phyloP scores from a whole-genome alignment of 1,284 basidiomycete genomes.

The Cryptococcus depauperatus region DNA sequence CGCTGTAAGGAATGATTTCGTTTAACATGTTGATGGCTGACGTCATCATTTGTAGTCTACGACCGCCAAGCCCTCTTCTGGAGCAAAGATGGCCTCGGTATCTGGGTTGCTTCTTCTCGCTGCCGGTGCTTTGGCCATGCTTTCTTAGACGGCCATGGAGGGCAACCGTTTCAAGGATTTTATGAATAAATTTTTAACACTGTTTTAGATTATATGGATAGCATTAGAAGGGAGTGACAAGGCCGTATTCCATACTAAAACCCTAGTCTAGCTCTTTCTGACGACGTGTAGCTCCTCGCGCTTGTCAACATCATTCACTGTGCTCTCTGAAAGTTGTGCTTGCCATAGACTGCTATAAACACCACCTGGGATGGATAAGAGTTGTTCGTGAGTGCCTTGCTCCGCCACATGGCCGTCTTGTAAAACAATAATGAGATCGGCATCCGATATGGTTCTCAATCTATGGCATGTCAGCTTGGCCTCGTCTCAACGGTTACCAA shows the following conservation, averaged over 20 bases:
- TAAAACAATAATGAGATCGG: conserved; percentile 82
- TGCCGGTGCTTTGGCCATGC: conserved; percentile 12
- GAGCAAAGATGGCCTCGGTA: conserved; percentile 4
- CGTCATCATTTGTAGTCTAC: not conserved
- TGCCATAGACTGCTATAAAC: conserved; percentile 82
- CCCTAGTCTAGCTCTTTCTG: too few relatives aligned
- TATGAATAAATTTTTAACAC: not conserved
- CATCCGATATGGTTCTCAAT: conserved; percentile 67
- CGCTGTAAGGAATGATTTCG: not conserved
- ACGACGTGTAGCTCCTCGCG: conserved; percentile 3
- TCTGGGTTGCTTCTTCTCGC: conserved; percentile 12
- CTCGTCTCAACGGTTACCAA: conserved; percentile 13
- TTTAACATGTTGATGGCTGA: not conserved
- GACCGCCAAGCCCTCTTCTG: conserved; percentile 12
- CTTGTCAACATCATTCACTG: conserved; percentile 14
- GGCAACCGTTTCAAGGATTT: not conserved
- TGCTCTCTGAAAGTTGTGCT: conserved; percentile 54
- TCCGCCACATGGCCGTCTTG: conserved; percentile 77
- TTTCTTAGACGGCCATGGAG: too few relatives aligned
- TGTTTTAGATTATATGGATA: not conserved
- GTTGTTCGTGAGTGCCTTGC: conserved; percentile 82
- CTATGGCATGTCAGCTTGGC: conserved; percentile 41
- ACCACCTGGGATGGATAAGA: conserved; percentile 58
- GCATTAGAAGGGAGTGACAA: not conserved
- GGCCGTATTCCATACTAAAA: too few relatives aligned